These are phyloP conservation scores for Lichtheimia ramosa DNA, from an alignment of 371 early-diverging fungal genomes.

Conservation along the genomic window DNA sequence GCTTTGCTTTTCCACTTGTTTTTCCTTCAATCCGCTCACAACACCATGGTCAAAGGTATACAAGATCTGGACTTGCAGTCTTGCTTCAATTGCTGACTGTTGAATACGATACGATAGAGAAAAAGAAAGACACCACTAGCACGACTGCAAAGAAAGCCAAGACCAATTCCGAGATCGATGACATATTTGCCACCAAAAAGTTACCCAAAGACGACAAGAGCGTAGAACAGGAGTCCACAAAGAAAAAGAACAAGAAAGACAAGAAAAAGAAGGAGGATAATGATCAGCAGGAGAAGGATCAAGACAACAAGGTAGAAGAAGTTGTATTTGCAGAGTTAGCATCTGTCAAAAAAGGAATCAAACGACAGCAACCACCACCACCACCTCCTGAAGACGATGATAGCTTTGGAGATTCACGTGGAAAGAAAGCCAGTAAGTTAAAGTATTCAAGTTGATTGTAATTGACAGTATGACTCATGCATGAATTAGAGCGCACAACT, in stretches of 20 bases:
- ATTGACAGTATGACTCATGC: not conserved
- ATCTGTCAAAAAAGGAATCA: constrained; percentile 35
- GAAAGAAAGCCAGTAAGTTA: constrained; percentile 45
- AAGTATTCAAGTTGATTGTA: not conserved
- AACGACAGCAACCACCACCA: constrained; percentile 24
- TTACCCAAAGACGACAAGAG: constrained; percentile 5
- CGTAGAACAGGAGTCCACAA: constrained; percentile 4
- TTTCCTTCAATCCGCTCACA: not conserved
- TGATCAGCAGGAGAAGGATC: constrained; percentile 16
- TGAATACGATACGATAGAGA: not conserved
- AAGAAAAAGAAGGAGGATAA: constrained; percentile 8
- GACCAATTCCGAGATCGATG: constrained; percentile 44
- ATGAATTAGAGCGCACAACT: constrained; percentile 39
- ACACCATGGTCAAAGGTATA: too few species aligned
- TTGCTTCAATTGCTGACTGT: too few species aligned
- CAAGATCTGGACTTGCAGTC: too few species aligned
- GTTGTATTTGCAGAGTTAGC: constrained; percentile 50
- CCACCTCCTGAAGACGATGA: constrained; percentile 26
- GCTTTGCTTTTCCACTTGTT: not conserved
- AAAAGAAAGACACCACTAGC: not conserved
- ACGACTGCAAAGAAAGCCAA: constrained; percentile 10
- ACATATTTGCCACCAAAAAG: constrained; percentile 40
- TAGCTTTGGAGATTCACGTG: constrained; percentile 46
- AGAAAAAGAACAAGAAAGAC: constrained; percentile 19
- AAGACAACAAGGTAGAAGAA: constrained; percentile 32